Evolutionary conservation across 2,329 filamentous ascomycete species (phyloP).

Genomic region (Chaetothyriales sp.): DNA sequence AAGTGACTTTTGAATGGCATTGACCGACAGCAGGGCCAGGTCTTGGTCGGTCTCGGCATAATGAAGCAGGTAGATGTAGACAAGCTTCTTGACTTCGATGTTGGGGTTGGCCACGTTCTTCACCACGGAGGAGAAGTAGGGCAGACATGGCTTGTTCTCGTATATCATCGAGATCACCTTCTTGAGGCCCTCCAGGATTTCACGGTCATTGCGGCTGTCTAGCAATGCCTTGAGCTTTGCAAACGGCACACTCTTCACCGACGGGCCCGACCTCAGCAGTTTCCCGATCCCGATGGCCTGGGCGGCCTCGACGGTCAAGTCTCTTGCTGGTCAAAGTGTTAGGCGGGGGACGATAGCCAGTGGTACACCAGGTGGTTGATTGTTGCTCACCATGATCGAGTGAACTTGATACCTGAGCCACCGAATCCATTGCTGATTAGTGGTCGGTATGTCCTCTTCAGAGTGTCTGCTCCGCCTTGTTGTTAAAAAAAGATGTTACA

Average conservation of each 20-base stretch:
- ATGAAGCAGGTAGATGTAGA: conserved; percentile 95
- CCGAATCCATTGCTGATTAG: conserved; percentile 63
- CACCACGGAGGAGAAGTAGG: conserved; percentile 94
- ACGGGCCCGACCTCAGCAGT: conserved; percentile 39
- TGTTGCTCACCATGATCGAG: conserved; percentile 64
- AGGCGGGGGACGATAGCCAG: conserved; percentile 11
- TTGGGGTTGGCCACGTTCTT: conserved; percentile 95
- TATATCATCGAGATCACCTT: conserved; percentile 96
- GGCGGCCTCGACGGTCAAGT: conserved; percentile 93
- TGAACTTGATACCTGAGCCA: conserved; percentile 82
- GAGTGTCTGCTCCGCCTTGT: no score
- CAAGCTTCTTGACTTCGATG: conserved; percentile 90
- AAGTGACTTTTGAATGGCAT: conserved; percentile 95
- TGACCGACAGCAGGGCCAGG: conserved; percentile 88
- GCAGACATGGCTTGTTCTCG: conserved; percentile 67
- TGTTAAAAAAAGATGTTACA: no score
- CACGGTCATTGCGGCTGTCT: conserved; percentile 82
- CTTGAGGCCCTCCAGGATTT: conserved; percentile 80
- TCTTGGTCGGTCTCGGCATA: conserved; percentile 95
- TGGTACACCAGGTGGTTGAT: conserved; percentile 8
- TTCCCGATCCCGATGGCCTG: conserved; percentile 57
- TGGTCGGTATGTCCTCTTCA: not conserved
- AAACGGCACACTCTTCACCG: conserved; percentile 53
- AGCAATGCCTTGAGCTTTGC: conserved; percentile 85
- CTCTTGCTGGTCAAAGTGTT: conserved; percentile 51